Conservation (phyloP, 148 eudicot genomes). For the Chenopodium formosanum region DNA sequence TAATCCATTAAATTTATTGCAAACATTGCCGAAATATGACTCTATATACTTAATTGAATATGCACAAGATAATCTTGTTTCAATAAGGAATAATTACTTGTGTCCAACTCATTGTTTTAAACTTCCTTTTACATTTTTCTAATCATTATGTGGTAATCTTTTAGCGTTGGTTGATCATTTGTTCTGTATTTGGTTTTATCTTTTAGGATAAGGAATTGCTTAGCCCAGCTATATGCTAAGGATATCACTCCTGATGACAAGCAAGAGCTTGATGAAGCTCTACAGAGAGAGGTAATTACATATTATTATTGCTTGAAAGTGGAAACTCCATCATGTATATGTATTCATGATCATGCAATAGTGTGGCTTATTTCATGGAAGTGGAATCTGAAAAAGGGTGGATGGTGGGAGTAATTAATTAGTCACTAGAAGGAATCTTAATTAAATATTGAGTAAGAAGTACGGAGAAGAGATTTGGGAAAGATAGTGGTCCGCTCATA, state of each 20-base stretch:
- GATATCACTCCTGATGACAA: constrained; percentile 96
- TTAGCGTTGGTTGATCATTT: constrained; percentile 8
- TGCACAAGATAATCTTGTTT: background rate
- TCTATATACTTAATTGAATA: background rate
- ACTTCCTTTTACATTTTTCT: background rate
- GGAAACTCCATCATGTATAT: background rate
- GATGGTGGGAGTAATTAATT: constrained; percentile 6
- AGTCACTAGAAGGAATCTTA: constrained; percentile 8
- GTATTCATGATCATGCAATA: background rate
- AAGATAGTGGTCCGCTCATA: background rate
- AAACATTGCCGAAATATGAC: background rate
- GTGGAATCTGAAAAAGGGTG: constrained; percentile 15
- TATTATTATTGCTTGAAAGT: background rate
- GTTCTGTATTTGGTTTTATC: constrained; percentile 2
- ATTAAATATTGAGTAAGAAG: background rate
- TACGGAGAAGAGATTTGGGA: background rate
- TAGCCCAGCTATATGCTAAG: constrained; percentile 81
- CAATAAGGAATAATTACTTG: background rate
- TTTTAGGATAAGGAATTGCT: constrained; percentile 77
- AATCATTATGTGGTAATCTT: background rate
- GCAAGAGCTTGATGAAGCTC: constrained; percentile 94
- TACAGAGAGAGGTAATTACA: constrained; percentile 80
- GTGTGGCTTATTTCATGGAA: background rate
- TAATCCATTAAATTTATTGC: background rate
- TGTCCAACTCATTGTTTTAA: background rate